Conservation (phyloP, 257 asterid species). For the Capsicum chinense region DNA sequence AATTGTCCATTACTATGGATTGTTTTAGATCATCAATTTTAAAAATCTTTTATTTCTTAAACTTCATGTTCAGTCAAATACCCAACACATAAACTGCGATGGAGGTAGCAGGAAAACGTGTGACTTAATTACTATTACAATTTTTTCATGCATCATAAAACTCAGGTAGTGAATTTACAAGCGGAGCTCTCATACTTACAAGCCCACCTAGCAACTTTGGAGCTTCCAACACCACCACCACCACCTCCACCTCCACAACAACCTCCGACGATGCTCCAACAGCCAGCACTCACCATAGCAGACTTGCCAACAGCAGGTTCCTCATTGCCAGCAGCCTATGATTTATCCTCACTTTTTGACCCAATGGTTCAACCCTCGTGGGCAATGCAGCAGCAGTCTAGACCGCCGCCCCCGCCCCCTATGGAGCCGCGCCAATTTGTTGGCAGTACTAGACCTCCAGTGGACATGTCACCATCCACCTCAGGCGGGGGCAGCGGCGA, state of each 20-base stretch:
- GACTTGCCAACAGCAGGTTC: slow-evolving; percentile 57
- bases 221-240: slow-evolving; percentile 72
- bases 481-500: slow-evolving; percentile 48
- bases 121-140: no score
- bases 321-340: slow-evolving; percentile 56
- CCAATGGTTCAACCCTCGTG: slow-evolving; percentile 58
- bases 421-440: slow-evolving; percentile 26
- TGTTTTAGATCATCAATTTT: no score
- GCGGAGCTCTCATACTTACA: slow-evolving; percentile 78
- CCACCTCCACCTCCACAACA: slow-evolving; percentile 37
- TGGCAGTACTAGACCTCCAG: not conserved
- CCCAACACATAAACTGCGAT: no score
- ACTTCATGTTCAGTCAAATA: no score
- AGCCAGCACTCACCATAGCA: slow-evolving; percentile 52
- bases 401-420: slow-evolving; percentile 48
- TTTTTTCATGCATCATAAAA: no score
- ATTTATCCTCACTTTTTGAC: slow-evolving; percentile 70
- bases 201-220: slow-evolving; percentile 77
- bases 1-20: no score
- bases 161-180: slow-evolving; percentile 80
- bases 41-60: no score
- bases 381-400: slow-evolving; percentile 56
- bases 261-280: slow-evolving; percentile 37
- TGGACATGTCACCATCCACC: slow-evolving; percentile 36
- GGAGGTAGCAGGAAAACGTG: no score